Evolutionary conservation across 2,329 filamentous ascomycete genomes (phyloP).

Genomic region (Phyllosticta paracitricarpa): DNA sequence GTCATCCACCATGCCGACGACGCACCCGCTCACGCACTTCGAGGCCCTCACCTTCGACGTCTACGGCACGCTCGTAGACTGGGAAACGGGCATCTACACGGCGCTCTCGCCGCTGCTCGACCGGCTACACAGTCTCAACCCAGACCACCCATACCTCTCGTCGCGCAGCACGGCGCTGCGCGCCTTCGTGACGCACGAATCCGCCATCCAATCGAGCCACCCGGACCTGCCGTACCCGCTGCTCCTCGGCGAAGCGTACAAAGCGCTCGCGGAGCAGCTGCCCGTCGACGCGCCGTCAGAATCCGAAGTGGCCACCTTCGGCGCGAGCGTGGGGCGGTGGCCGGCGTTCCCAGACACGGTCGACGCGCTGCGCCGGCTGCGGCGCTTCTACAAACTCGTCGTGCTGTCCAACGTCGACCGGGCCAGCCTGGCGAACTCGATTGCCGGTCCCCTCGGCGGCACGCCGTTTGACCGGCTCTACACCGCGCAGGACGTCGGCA

Average conservation of each 20-base stretch:
- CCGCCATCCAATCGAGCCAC: conserved; percentile 40
- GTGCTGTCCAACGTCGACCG: conserved; percentile 53
- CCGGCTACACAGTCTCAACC: conserved; percentile 31
- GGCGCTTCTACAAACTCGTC: conserved; percentile 46
- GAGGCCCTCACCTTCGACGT: conserved; percentile 61
- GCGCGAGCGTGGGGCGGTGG: conserved; percentile 44
- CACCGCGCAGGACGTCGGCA: conserved; percentile 61
- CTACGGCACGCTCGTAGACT: conserved; percentile 72
- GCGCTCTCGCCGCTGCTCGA: conserved; percentile 44
- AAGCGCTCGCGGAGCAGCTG: conserved; percentile 33
- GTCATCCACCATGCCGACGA: background rate
- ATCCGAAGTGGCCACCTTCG: conserved; percentile 40
- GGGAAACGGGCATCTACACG: conserved; percentile 55
- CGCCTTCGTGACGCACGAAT: conserved; percentile 39
- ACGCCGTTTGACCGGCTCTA: conserved; percentile 54
- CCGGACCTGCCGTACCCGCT: conserved; percentile 51
- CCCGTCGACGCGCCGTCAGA: conserved; percentile 28
- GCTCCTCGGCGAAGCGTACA: conserved; percentile 44
- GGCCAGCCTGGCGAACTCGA: conserved; percentile 40
- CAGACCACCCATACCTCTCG: conserved; percentile 19
- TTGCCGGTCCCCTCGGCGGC: conserved; percentile 40
- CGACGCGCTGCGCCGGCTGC: conserved; percentile 41
- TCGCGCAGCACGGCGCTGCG: conserved; percentile 34
- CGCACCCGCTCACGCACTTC: conserved; percentile 27
- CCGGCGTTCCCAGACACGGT: conserved; percentile 49